phyloP scores from a whole-genome alignment of 441 rosid genomes.

The Euphorbia schlechtendalii region DNA sequence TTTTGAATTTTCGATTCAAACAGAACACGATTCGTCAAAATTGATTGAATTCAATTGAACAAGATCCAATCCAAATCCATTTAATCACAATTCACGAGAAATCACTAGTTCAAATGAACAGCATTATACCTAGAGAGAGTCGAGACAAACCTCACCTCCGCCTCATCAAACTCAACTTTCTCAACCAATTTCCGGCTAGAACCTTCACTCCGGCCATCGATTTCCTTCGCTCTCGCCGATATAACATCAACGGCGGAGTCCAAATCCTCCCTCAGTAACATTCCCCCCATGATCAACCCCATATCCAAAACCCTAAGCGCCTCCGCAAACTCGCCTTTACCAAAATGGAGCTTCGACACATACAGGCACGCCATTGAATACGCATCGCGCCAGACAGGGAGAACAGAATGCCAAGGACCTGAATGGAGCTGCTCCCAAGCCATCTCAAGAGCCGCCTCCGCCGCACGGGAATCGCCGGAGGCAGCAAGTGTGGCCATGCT shows the following conservation, averaged over 20 bases:
- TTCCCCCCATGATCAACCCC: slow-evolving; percentile 95
- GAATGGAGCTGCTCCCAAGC: slow-evolving; percentile 99
- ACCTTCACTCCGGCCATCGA: slow-evolving; percentile 18
- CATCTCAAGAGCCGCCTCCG: slow-evolving; percentile 95
- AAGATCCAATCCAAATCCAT: background rate
- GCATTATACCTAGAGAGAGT: slow-evolving; percentile 6
- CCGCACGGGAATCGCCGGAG: slow-evolving; percentile 68
- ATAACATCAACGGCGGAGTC: slow-evolving; percentile 53
- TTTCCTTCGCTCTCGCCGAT: slow-evolving; percentile 37
- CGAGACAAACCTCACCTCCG: slow-evolving; percentile 52
- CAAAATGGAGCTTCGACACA: slow-evolving; percentile 59
- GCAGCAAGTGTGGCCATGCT: slow-evolving; percentile 65
- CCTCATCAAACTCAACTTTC: slow-evolving; percentile 35
- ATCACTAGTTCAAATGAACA: background rate
- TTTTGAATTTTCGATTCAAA: background rate
- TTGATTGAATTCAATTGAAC: background rate
- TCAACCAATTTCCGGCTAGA: slow-evolving; percentile 22
- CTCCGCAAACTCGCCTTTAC: slow-evolving; percentile 54
- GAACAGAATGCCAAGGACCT: slow-evolving; percentile 96
- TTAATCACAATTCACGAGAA: background rate
- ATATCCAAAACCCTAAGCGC: slow-evolving; percentile 77
- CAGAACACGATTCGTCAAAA: background rate
- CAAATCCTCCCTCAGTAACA: slow-evolving; percentile 62
- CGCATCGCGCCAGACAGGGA: slow-evolving; percentile 94
- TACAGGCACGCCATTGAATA: slow-evolving; percentile 85